phyloP scores from a whole-genome alignment of 805 yeast genomes.

The Debaryomyces castellii region DNA sequence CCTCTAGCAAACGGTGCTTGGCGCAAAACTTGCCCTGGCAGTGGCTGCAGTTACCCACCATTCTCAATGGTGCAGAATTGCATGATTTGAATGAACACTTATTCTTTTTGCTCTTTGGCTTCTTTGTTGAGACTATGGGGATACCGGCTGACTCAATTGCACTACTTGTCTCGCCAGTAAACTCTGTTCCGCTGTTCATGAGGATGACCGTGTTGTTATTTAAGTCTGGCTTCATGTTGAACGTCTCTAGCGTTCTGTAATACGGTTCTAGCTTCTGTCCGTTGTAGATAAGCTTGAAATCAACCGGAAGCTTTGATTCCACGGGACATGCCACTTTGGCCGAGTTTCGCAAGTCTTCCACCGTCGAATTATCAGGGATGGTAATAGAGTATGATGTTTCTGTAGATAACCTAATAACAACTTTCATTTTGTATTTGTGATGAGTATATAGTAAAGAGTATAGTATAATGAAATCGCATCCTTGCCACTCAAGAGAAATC shows the following conservation, averaged over 20 bases:
- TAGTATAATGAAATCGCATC: neutral
- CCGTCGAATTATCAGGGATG: slow-evolving; percentile 53
- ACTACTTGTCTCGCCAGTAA: slow-evolving; percentile 3
- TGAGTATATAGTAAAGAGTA: neutral
- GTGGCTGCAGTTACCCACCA: slow-evolving; percentile 81
- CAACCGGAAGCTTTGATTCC: slow-evolving; percentile 30
- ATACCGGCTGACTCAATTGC: slow-evolving; percentile 3
- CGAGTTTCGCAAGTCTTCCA: slow-evolving; percentile 48
- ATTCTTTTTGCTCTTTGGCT: slow-evolving; percentile 37
- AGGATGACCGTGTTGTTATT: slow-evolving; percentile 20
- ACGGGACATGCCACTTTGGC: slow-evolving; percentile 43
- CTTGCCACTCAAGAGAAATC: neutral
- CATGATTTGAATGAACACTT: slow-evolving; percentile 59
- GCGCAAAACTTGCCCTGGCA: slow-evolving; percentile 86
- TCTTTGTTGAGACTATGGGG: slow-evolving; percentile 17
- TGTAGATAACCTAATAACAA: slow-evolving; percentile 47
- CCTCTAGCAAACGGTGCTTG: slow-evolving; percentile 82
- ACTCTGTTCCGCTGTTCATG: slow-evolving; percentile 25
- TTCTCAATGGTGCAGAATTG: slow-evolving; percentile 58
- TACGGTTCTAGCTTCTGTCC: slow-evolving; percentile 37
- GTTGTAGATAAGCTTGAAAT: slow-evolving; percentile 39
- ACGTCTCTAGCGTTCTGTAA: slow-evolving; percentile 19
- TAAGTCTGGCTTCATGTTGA: slow-evolving; percentile 15
- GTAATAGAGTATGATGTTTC: slow-evolving; percentile 45
- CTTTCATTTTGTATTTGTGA: slow-evolving; percentile 39